phyloP scores from a whole-genome alignment of 345 rosid species.

The Odontarrhena argentea region DNA sequence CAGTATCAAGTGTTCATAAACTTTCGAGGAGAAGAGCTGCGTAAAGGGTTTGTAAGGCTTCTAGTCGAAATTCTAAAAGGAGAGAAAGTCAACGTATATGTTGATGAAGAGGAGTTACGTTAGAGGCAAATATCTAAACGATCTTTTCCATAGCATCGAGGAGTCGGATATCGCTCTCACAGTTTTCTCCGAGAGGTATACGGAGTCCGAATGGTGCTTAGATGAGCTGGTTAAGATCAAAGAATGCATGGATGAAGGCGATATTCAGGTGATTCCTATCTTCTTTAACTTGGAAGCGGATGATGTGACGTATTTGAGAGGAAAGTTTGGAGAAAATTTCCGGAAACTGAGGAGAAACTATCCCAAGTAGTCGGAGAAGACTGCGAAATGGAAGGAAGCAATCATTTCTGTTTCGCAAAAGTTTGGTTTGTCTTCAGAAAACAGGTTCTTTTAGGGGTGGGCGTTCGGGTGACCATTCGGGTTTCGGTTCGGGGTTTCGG shows the following conservation, averaged over 20 bases:
- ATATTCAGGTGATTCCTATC: not conserved
- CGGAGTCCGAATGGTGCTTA: not conserved
- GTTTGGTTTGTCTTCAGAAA: too few species aligned
- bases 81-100: not conserved
- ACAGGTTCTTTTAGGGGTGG: too few species aligned
- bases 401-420: too few species aligned
- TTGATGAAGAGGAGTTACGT: not conserved
- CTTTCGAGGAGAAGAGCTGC: not conserved
- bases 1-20: not conserved
- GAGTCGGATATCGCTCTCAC: not conserved
- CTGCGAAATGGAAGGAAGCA: not conserved
- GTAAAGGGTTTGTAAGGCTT: not conserved
- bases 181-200: not conserved
- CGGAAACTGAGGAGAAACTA: not conserved
- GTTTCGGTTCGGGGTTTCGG: too few species aligned
- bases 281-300: not conserved
- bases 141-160: not conserved
- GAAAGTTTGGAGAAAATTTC: not conserved
- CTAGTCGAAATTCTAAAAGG: not conserved
- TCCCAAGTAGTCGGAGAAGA: not conserved
- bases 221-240: slow-evolving; percentile 5
- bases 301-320: not conserved
- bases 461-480: too few species aligned
- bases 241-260: not conserved
- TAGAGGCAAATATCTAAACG: not conserved